Evolutionary conservation across 2,329 filamentous ascomycete species (phyloP).

Genomic region (Zymoseptoria crescenta): DNA sequence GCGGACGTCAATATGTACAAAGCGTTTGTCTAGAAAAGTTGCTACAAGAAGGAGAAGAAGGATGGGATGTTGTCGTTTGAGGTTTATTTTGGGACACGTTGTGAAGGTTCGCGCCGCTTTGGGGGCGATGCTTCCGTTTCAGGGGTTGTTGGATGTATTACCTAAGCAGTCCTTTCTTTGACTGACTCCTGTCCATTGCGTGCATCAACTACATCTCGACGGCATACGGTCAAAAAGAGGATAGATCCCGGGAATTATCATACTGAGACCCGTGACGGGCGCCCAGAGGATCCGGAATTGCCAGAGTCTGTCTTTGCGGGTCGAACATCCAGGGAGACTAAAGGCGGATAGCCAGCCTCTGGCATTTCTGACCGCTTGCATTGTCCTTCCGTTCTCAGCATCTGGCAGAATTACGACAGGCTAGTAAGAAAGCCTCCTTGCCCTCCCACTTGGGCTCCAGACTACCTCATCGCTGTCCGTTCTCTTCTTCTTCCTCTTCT

Average conservation of each 20-base stretch:
- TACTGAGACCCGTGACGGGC: not conserved
- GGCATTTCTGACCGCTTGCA: no score
- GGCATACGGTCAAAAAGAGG: not conserved
- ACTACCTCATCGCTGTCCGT: not conserved
- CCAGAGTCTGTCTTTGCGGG: no score
- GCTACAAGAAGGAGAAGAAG: not conserved
- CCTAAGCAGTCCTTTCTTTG: not conserved
- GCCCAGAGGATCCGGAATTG: not conserved
- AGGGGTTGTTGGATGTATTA: not conserved
- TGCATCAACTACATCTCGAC: not conserved
- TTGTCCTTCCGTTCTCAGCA: no score
- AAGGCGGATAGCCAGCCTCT: no score
- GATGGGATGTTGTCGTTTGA: not conserved
- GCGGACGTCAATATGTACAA: constrained; percentile 1
- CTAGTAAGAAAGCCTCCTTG: no score
- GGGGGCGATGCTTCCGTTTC: not conserved
- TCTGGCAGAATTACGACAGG: no score
- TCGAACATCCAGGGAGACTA: no score
- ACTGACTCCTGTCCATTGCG: not conserved
- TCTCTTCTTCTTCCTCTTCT: not conserved
- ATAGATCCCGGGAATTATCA: not conserved
- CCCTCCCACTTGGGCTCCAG: not conserved
- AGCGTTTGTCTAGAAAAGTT: not conserved
- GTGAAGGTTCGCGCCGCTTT: not conserved
- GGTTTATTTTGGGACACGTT: not conserved